Base-by-base conservation (phyloP, 2,329 filamentous ascomycete species). In the Didymella keratinophila region DNA sequence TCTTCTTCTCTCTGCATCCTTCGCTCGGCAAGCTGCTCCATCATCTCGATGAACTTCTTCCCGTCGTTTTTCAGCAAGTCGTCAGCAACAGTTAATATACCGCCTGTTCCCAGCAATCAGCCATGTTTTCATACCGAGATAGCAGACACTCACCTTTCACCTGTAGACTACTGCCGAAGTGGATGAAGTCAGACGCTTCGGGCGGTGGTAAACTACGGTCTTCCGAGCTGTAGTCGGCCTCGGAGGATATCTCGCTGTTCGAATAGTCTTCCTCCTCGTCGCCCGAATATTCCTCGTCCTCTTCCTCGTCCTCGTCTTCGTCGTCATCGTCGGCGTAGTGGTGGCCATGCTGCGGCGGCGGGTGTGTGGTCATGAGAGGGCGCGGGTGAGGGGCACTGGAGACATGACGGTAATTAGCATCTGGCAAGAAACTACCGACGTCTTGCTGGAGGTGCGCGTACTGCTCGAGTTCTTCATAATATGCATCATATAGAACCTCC, bases 11-110 rank as follows among this genome's bases (percentile, higher is more conserved):
- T 89, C 74, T 93, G 92, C 94, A 99, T 97, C 70, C 95, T 88
- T 71, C 94, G 91, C 80, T 99, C 95, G 36, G 95, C 95, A 70
- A 99, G 86, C 80, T 98, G 94, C 78, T 99, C 95, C 95, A 99
- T 99, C 95, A 99, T 99, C 78, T 99, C 95, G 79, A 99, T 99
- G 81, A 99, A 99, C 75, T 97, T 96, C 79, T 96, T 97, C 72
- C 95, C 95, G 78, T 99, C 95, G 79, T 99, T 99, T 79, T 98
- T 98, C 64, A 99, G 86, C 66, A 99, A 84, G 80, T 99, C 95
- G 82, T 99, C 95, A 77, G 95, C 95, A 74, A 99, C 95, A 67
- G 95, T 99, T 76, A 99, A 88, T 79, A 99, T 97, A 76, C 95
- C 96, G 83, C 95, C 93, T 92, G 85, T 5, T 34, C 20, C 21